Evolutionary conservation across 1,284 basidiomycete species (phyloP).

Genomic region (Moniliella sp.): DNA sequence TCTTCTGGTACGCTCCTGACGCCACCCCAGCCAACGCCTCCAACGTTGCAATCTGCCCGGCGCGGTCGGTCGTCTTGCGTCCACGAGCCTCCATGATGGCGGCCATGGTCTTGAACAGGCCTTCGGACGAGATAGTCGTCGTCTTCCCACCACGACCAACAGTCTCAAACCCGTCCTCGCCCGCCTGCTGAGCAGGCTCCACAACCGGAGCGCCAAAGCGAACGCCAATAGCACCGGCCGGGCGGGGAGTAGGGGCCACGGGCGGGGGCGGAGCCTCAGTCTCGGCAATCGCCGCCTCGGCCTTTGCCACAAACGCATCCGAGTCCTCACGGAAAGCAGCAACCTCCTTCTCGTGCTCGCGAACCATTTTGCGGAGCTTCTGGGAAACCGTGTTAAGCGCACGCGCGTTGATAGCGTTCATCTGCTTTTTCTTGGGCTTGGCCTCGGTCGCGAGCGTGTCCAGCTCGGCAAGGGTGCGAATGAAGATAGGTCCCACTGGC

Average conservation of each 20-base stretch:
- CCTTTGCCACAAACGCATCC: too few species aligned
- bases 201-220: slow-evolving; percentile 22
- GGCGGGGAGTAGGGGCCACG: slow-evolving; percentile 38
- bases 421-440: slow-evolving; percentile 59
- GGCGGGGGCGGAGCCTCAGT: slow-evolving; percentile 37
- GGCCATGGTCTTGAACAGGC: slow-evolving; percentile 77
- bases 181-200: slow-evolving; percentile 37
- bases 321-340: too few species aligned
- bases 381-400: slow-evolving; percentile 90
- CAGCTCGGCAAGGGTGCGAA: slow-evolving; percentile 54
- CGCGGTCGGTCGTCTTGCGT: slow-evolving; percentile 87
- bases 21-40: slow-evolving; percentile 67
- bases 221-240: slow-evolving; percentile 18
- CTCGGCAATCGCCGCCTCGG: slow-evolving; percentile 34
- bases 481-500: slow-evolving; percentile 65
- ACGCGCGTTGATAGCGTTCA: slow-evolving; percentile 81
- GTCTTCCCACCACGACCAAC: slow-evolving; percentile 74
- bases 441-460: slow-evolving; percentile 50
- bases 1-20: slow-evolving; percentile 59
- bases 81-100: slow-evolving; percentile 82
- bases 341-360: slow-evolving; percentile 67
- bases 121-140: slow-evolving; percentile 62
- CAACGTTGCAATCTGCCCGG: slow-evolving; percentile 75
- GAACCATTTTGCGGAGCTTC: slow-evolving; percentile 71
- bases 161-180: slow-evolving; percentile 59